Base-by-base conservation (phyloP, 352 stramenopile genomes). In the Pythium inflatum region DNA sequence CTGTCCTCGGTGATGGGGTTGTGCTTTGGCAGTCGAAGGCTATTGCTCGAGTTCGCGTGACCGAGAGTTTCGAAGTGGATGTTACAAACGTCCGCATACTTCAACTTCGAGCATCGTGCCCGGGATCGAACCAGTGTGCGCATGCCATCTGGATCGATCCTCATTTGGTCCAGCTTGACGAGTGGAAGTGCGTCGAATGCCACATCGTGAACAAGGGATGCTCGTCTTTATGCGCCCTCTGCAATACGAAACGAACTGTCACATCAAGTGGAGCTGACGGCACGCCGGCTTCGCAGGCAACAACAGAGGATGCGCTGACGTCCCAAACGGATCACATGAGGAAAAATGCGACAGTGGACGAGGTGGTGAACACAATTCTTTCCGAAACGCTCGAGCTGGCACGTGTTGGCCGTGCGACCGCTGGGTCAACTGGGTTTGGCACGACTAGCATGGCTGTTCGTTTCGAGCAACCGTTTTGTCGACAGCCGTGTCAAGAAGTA, bases 121-220 rank as follows among this genome's bases (percentile, higher is more conserved):
- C 78, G 13, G 89, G 87, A 2, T 93, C 84, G 9, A 95, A 96
- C 65, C 77, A 91, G 22, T 92, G 80, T 55, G 87, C 87, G 0
- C 87, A 95, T 51, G 85, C 89, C 14, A 70, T 96, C 34, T 96
- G 87, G 85, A 72, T 96, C 16, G 87, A 95, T 60, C 87, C 89
- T 48, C 85, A 78, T 30, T 72, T 93, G 59, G 74, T 84, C 53
- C 68, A 83, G 34, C 57, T 93, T 27, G 74, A 92, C 40, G 86
- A 96, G 36, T 96, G 89, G 89, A 51, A 56, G 14, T 96, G 89
- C 48, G 63, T 30, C 0, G 76, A 85, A 51, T 96, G 89, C 34
- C 74, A 74, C n/a, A 84, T 88, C 45, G 56, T 74, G n/a, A 95
- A 95, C 67, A 93, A 86, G 75, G 87, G 87, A 0, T 74, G 57